Percentiles rank a stretch among this genome's conserved stretches.
phyloP scores from a whole-genome alignment of 1,139 yeast species.

The Candida neerlandica region DNA sequence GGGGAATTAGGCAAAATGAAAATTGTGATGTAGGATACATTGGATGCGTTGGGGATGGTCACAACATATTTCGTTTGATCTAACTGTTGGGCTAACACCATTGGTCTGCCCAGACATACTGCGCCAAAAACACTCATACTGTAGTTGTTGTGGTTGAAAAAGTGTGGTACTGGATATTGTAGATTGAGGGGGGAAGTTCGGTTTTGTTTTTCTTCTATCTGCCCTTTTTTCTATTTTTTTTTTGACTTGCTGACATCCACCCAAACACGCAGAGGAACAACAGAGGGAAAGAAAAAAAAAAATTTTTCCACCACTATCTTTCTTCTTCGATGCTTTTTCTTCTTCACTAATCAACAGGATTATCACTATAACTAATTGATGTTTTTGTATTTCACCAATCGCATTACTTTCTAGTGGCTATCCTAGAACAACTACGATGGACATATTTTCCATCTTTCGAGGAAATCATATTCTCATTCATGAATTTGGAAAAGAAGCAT shows the following conservation, averaged over 20 bases:
- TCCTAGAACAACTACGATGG: constrained; percentile 66
- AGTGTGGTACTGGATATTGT: not conserved
- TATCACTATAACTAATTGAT: constrained; percentile 10
- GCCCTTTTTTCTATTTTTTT: not conserved
- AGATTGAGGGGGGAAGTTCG: not conserved
- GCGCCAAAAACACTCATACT: constrained; percentile 52
- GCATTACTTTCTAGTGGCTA: constrained; percentile 49
- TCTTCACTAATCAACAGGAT: constrained; percentile 4
- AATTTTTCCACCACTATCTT: constrained; percentile 2
- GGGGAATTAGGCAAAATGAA: constrained; percentile 72
- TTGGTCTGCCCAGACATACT: constrained; percentile 59
- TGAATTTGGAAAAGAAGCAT: constrained; percentile 80
- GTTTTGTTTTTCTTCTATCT: not conserved
- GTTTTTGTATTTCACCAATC: constrained; percentile 8
- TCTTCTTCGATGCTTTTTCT: constrained; percentile 4
- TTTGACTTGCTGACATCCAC: not conserved
- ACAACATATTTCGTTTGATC: constrained; percentile 67
- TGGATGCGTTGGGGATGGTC: constrained; percentile 60
- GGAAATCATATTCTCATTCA: constrained; percentile 48
- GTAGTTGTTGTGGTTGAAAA: not conserved
- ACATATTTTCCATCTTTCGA: constrained; percentile 80
- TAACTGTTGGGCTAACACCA: constrained; percentile 60
- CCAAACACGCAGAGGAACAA: not conserved
- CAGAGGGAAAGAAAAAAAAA: constrained; percentile 3
- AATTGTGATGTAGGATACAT: constrained; percentile 71